Evolutionary conservation across 495 filamentous ascomycete genomes (phyloP).

Genomic region (Hypoxylon subgilvum): DNA sequence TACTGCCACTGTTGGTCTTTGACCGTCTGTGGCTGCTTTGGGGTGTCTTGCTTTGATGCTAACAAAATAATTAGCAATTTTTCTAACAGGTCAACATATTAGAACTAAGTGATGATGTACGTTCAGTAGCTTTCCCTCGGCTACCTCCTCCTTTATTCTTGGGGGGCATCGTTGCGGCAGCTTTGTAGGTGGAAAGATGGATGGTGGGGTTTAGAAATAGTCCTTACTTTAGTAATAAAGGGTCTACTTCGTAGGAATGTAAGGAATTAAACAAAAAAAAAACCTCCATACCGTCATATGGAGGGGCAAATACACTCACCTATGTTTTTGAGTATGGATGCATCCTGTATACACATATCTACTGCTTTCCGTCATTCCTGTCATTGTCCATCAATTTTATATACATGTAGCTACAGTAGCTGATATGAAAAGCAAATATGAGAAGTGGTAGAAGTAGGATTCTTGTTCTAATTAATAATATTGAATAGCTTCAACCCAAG

Average conservation of each 20-base stretch:
- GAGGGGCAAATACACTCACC: constrained; percentile 24
- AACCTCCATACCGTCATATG: constrained; percentile 20
- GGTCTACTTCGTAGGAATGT: constrained; percentile 4
- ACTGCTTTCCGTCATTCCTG: too few species aligned
- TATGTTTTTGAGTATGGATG: background rate
- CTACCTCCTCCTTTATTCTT: constrained; percentile 39
- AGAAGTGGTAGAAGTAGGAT: too few species aligned
- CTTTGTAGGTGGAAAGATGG: background rate
- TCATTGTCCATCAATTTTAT: background rate
- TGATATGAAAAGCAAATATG: too few species aligned
- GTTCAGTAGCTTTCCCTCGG: constrained; percentile 37
- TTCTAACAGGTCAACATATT: background rate
- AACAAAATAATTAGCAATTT: constrained; percentile 9
- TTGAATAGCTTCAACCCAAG: background rate
- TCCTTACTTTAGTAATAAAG: too few species aligned
- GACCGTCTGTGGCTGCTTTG: constrained; percentile 39
- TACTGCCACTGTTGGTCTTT: constrained; percentile 45
- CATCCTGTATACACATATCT: background rate
- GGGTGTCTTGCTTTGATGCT: constrained; percentile 30
- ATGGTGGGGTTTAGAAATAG: constrained; percentile 39
- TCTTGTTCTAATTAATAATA: too few species aligned
- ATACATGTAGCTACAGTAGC: background rate
- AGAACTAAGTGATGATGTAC: constrained; percentile 22
- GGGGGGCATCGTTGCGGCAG: constrained; percentile 28
- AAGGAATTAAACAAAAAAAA: constrained; percentile 13